A percentile compares a stretch with the other conserved stretches of the same genome.
Conservation (phyloP, 768 basidiomycete genomes). For the Clathrus columnatus region DNA sequence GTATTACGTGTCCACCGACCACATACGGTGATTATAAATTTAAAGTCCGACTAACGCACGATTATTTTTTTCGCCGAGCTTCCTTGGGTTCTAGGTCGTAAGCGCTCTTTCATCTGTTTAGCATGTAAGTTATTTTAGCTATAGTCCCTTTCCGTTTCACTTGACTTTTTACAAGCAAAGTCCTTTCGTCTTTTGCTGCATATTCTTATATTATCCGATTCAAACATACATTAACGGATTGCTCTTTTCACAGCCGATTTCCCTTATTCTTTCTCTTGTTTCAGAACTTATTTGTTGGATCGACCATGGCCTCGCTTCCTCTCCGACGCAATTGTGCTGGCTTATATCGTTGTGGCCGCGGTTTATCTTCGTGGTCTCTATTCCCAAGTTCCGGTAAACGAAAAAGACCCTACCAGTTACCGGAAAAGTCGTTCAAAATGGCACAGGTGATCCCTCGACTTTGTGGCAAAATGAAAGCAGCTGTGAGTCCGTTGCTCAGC, state of each 20-base stretch:
- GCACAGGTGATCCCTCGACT: conserved; percentile 83
- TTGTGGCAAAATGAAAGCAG: conserved; percentile 91
- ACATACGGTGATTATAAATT: no score
- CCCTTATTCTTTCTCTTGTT: conserved; percentile 6
- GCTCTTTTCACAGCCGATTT: conserved; percentile 6
- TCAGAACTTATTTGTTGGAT: no score
- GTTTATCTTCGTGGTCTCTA: conserved; percentile 75
- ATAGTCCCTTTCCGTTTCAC: not conserved
- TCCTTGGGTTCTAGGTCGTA: not conserved
- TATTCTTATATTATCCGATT: not conserved
- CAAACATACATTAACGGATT: conserved; percentile 3
- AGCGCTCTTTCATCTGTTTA: not conserved
- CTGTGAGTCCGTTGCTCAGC: conserved; percentile 44
- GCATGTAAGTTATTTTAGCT: not conserved
- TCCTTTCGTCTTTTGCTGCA: not conserved
- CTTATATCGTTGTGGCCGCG: conserved; percentile 62
- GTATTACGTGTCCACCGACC: no score
- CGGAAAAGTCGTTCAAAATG: conserved; percentile 41
- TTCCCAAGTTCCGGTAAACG: conserved; percentile 59
- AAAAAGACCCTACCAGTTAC: conserved; percentile 41
- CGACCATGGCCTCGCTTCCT: conserved; percentile 48
- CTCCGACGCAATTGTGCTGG: conserved; percentile 68
- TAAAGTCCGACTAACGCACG: not conserved
- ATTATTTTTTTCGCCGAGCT: not conserved
- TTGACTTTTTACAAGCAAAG: not conserved